Percentiles rank a stretch among this genome's conserved stretches.
phyloP scores from a whole-genome alignment of 1,139 yeast species.

The Pneumocystis jirovecii region DNA sequence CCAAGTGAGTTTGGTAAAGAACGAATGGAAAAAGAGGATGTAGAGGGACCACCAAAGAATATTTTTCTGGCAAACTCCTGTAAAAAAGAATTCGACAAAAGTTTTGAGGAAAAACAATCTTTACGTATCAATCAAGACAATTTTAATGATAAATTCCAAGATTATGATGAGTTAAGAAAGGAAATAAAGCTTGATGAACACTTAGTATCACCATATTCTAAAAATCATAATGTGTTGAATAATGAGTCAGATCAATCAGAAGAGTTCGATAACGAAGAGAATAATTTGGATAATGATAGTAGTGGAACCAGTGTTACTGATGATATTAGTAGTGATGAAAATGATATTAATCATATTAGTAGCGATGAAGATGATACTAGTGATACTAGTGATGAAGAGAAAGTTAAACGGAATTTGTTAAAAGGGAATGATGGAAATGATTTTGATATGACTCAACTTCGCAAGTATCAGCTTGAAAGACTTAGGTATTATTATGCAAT shows the following conservation, averaged over 20 bases:
- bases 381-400: constrained; percentile 27
- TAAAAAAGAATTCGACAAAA: constrained; percentile 18
- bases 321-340: constrained; percentile 11
- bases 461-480: constrained; percentile 60
- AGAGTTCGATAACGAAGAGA: background rate
- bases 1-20: constrained; percentile 93
- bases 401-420: constrained; percentile 20
- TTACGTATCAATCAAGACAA: background rate
- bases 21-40: constrained; percentile 77
- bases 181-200: background rate
- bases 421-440: constrained; percentile 33
- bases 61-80: constrained; percentile 32
- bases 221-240: no score
- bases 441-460: constrained; percentile 31
- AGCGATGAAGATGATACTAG: constrained; percentile 27
- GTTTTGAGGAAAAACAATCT: constrained; percentile 22
- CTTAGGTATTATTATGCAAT: constrained; percentile 90
- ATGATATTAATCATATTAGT: constrained; percentile 8
- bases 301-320: no score
- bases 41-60: constrained; percentile 86
- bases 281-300: background rate
- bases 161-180: background rate
- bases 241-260: background rate
- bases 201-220: background rate
- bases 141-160: background rate